Percentiles rank a stretch among this genome's conserved stretches.
Conservation (phyloP, 1,284 basidiomycete species). For the Cutaneotrichosporon mucoides region DNA sequence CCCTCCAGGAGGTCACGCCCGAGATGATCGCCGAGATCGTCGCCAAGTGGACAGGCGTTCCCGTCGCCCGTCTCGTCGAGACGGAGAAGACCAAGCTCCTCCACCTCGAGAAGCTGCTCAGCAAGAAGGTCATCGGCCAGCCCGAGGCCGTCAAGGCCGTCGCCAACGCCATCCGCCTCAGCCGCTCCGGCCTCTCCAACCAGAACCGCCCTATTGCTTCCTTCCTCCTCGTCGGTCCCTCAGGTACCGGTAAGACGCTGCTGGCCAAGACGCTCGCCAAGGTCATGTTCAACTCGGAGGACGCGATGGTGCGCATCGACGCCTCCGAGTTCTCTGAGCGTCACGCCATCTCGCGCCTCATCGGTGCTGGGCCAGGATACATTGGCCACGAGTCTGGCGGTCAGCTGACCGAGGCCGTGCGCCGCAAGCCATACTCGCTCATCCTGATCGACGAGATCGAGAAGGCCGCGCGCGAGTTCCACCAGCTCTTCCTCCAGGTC, state of each 20-base stretch:
- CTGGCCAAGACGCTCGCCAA: constrained; percentile 53
- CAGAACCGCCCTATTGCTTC: constrained; percentile 55
- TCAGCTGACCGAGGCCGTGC: constrained; percentile 53
- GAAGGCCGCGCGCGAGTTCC: constrained; percentile 57
- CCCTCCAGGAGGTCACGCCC: constrained; percentile 50
- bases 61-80: constrained; percentile 45
- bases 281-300: constrained; percentile 56
- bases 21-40: constrained; percentile 57
- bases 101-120: constrained; percentile 52
- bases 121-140: constrained; percentile 55
- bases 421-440: constrained; percentile 52
- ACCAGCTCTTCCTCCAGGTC: constrained; percentile 57
- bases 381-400: constrained; percentile 58
- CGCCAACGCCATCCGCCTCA: constrained; percentile 57
- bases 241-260: constrained; percentile 57
- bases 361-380: constrained; percentile 57
- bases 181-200: constrained; percentile 56
- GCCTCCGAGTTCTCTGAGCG: constrained; percentile 55
- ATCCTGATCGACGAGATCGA: constrained; percentile 52
- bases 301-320: constrained; percentile 58
- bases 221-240: constrained; percentile 55
- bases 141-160: constrained; percentile 57
- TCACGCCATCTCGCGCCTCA: constrained; percentile 55
- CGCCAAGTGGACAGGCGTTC: constrained; percentile 53
- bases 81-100: constrained; percentile 52